Conservation (phyloP, 192 early-diverging fungal species). For the Coemansia sp. region DNA sequence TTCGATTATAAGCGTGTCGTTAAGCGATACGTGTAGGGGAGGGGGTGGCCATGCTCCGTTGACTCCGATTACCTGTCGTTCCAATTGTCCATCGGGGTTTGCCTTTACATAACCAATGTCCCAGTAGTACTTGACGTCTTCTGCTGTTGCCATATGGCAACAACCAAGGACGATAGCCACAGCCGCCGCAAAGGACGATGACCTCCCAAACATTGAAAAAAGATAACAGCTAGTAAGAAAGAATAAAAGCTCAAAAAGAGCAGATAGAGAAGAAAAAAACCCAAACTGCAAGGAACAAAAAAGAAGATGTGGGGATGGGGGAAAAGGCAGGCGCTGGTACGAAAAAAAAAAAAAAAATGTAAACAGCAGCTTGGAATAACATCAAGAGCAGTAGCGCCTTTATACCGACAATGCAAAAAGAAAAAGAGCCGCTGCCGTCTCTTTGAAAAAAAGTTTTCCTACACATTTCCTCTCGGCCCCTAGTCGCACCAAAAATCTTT, state of each 20-base stretch:
- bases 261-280: background rate
- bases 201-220: slow-evolving; percentile 21
- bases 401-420: background rate
- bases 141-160: slow-evolving; percentile 30
- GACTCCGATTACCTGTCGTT: slow-evolving; percentile 68
- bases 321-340: background rate
- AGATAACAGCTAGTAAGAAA: background rate
- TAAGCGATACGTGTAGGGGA: slow-evolving; percentile 21
- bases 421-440: background rate
- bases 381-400: background rate
- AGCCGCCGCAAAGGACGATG: slow-evolving; percentile 40
- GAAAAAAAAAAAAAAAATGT: slow-evolving; percentile 6
- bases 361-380: background rate
- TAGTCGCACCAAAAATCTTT: too few relatives aligned
- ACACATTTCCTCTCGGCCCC: too few relatives aligned
- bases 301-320: background rate
- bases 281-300: background rate
- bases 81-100: slow-evolving; percentile 65
- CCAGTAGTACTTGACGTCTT: slow-evolving; percentile 67
- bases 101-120: slow-evolving; percentile 65
- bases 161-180: slow-evolving; percentile 12
- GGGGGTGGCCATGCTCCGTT: slow-evolving; percentile 68
- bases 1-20: slow-evolving; percentile 50
- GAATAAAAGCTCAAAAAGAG: background rate
- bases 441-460: background rate